Base-by-base conservation (phyloP, 2,329 filamentous ascomycete genomes). In the Trichoderma sp. region DNA sequence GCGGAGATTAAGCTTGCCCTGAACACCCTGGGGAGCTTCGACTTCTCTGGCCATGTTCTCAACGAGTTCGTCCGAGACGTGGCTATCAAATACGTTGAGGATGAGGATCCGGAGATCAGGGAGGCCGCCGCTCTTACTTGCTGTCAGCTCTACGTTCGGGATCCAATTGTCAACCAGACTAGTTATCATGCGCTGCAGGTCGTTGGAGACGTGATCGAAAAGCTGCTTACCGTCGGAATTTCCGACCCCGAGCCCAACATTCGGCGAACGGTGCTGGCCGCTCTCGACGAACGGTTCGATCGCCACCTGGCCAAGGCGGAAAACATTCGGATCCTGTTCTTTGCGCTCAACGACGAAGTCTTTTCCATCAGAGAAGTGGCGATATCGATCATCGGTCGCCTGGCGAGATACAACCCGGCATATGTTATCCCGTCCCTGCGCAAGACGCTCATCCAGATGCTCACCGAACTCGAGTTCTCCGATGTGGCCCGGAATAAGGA, bases 31-130 rank as follows among this genome's bases (percentile, higher is more conserved):
- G 96, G 95, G n/a, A 97, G 93, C 74, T 99, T 99, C 72, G 95
- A 99, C 76, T 99, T 99, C 73, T 89, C 85, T 67, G 89, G 92
- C 2, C 93, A 98, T 73, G 90, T 97, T 17, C 81, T 99, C 17
- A 99, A 99, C 72, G 96, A 99, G 75, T 99, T 99, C 71, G 95
- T 99, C 30, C 91, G 95, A 26, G 95, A 99, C 74, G 95, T 99
- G 57, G 95, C 96, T 4, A 96, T 99, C 74, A 95, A 94, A 75
- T 99, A 97, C 72, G 94, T 99, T 48, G 94, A 99, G 71, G 95
- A 96, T 68, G 94, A 98, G 71, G 96, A 97, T 71, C 85, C 92
- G 0, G 91, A 96, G 69, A 97, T 97, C 58, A 88, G 95, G 66
- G 94, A 97, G 77, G 95, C 95, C 17, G 94, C 95, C 2, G 93